Evolutionary conservation across 78 protist species (phyloP).

Genomic region (Emiliania huxleyi): DNA sequence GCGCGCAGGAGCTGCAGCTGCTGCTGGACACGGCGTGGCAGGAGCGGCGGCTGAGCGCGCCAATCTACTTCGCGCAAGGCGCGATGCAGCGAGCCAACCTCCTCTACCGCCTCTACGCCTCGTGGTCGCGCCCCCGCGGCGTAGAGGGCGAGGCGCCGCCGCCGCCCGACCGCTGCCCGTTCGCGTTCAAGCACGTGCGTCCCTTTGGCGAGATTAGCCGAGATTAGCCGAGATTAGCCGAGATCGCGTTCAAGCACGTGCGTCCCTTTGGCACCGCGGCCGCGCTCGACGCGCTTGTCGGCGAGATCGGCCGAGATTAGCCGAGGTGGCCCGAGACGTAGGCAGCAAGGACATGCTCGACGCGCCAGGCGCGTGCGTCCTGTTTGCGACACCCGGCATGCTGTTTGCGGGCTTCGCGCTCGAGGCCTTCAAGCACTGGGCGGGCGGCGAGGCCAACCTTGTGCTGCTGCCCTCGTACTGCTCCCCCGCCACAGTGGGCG

Average conservation of each 20-base stretch:
- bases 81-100: conserved; percentile 72
- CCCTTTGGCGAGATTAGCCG: conserved; percentile 64
- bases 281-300: too few species aligned
- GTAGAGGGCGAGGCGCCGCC: conserved; percentile 65
- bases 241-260: too few species aligned
- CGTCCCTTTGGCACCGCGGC: too few species aligned
- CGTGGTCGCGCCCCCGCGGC: conserved; percentile 82
- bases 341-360: conserved; percentile 31
- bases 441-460: conserved; percentile 77
- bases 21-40: conserved; percentile 94
- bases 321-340: too few species aligned
- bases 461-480: conserved; percentile 89
- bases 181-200: conserved; percentile 77
- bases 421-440: conserved; percentile 78
- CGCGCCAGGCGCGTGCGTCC: conserved; percentile 74
- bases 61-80: conserved; percentile 85
- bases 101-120: conserved; percentile 87
- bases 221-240: too few species aligned
- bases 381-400: conserved; percentile 98
- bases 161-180: conserved; percentile 47
- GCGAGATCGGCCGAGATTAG: too few species aligned
- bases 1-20: conserved; percentile 96
- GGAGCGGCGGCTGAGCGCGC: conserved; percentile 78
- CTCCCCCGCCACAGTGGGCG: conserved; percentile 88
- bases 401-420: conserved; percentile 87